Conservation (phyloP, 805 yeast genomes). For the Wickerhamomyces rabaulensis region DNA sequence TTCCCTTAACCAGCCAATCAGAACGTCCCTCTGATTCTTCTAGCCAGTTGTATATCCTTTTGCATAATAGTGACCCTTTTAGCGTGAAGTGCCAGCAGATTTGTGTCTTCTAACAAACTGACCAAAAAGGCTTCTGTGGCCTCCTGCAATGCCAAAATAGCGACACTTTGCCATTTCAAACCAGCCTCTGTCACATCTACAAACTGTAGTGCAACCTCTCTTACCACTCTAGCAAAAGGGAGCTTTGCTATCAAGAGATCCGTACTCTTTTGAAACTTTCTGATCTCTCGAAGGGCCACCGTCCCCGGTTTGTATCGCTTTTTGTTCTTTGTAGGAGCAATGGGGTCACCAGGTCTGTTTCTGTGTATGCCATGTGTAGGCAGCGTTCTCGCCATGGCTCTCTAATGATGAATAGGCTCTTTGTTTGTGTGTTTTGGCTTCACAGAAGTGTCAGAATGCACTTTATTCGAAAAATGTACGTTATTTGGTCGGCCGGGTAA, state of each 20-base stretch:
- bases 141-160: conserved; percentile 72
- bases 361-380: conserved; percentile 15
- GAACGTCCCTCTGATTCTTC: conserved; percentile 60
- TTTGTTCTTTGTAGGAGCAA: conserved; percentile 26
- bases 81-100: conserved; percentile 72
- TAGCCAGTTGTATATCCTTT: conserved; percentile 74
- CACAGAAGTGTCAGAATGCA: neutral
- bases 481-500: conserved; percentile 1
- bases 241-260: conserved; percentile 64
- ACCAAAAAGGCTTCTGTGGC: conserved; percentile 76
- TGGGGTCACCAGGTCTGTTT: conserved; percentile 54
- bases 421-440: neutral
- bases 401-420: neutral
- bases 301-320: conserved; percentile 59
- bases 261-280: conserved; percentile 61
- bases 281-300: conserved; percentile 60
- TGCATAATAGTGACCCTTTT: conserved; percentile 83
- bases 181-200: conserved; percentile 51
- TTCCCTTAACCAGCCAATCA: neutral
- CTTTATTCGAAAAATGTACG: neutral
- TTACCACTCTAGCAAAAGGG: conserved; percentile 73
- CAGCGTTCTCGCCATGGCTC: conserved; percentile 1
- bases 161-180: conserved; percentile 75
- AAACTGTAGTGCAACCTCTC: conserved; percentile 60
- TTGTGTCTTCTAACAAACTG: conserved; percentile 71